Evolutionary conservation across 2,329 filamentous ascomycete genomes (phyloP).

Genomic region (Juglanconis sp.): DNA sequence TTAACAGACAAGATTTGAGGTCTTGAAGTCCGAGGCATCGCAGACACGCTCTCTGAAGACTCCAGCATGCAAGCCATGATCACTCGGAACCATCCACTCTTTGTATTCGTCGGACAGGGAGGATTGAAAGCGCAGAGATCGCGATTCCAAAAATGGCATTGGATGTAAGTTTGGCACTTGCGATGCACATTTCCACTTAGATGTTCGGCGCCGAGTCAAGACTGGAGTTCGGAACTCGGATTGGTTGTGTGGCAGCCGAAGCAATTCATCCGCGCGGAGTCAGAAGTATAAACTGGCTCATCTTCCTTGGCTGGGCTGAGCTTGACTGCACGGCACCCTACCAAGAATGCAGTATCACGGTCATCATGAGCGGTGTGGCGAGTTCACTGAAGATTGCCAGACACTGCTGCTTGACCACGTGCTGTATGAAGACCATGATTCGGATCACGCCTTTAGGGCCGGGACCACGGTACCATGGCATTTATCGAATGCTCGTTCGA

Average conservation of each 20-base stretch:
- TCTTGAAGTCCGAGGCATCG: too few relatives aligned
- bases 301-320: neutral
- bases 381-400: neutral
- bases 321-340: neutral
- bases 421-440: neutral
- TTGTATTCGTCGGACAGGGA: neutral
- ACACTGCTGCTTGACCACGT: neutral
- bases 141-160: neutral
- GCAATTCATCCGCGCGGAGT: neutral
- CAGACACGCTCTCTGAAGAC: too few relatives aligned
- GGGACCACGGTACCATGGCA: neutral
- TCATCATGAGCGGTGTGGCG: neutral
- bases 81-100: neutral
- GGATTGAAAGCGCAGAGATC: neutral
- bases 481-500: neutral
- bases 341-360: too few relatives aligned
- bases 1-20: neutral
- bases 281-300: neutral
- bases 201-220: slow-evolving; percentile 2
- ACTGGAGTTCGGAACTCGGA: neutral
- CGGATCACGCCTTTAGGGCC: neutral
- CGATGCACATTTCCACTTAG: neutral
- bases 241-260: neutral
- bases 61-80: too few relatives aligned
- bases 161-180: neutral